A percentile compares a stretch with the other conserved stretches of the same genome.
Conservation (phyloP, 768 basidiomycete species). For the Krasilnikovozyma curviuscula region DNA sequence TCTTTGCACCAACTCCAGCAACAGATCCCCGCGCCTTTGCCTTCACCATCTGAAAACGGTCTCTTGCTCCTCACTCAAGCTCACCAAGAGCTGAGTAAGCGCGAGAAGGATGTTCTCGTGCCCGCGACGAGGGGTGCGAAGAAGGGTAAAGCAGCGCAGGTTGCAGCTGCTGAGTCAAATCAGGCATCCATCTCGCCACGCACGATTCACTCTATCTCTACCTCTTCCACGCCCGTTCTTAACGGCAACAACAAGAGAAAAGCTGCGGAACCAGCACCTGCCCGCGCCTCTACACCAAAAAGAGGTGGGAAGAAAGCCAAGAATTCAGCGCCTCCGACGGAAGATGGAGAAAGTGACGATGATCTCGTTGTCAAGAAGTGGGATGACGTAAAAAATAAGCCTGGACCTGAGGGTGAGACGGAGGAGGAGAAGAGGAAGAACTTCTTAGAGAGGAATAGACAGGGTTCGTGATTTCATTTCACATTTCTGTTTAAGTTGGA, state of each 20-base stretch:
- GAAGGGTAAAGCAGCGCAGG: not conserved
- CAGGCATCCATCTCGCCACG: too few species aligned
- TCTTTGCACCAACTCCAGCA: not conserved
- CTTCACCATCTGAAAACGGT: constrained; percentile 47
- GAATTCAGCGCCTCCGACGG: constrained; percentile 14
- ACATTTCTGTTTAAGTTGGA: not conserved
- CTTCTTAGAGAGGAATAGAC: constrained; percentile 89
- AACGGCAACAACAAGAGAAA: too few species aligned
- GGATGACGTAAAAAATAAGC: not conserved
- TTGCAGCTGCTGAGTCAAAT: not conserved
- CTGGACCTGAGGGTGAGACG: constrained; percentile 37
- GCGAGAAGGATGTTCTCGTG: constrained; percentile 30
- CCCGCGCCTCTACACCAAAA: too few species aligned
- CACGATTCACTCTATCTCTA: too few species aligned
- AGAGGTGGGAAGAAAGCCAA: constrained; percentile 31
- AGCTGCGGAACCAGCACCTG: too few species aligned
- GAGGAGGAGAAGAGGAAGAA: constrained; percentile 96
- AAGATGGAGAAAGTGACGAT: constrained; percentile 23
- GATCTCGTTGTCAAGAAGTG: constrained; percentile 11
- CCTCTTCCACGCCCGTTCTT: too few species aligned
- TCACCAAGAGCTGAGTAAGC: constrained; percentile 86
- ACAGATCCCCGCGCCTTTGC: not conserved
- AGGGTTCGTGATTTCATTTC: constrained; percentile 43
- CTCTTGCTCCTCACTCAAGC: constrained; percentile 85
- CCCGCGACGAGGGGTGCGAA: too few species aligned